Conservation (phyloP, 1,139 yeast genomes). For the Geotrichum citri-aurantii region DNA sequence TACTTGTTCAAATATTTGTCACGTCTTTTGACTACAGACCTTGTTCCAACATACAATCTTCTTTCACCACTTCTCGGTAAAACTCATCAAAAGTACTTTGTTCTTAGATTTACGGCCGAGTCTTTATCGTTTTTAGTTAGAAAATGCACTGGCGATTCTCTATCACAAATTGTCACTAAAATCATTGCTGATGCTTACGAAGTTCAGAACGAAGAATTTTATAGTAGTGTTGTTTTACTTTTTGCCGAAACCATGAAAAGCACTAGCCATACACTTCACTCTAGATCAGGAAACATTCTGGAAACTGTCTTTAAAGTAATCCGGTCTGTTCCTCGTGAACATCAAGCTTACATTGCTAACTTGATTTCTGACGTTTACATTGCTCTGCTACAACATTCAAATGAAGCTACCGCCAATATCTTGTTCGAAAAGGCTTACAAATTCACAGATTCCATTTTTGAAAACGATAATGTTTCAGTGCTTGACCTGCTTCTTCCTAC, state of each 20-base stretch:
- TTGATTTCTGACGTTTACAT: constrained; percentile 25
- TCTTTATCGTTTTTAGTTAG: constrained; percentile 79
- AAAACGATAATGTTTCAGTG: background rate
- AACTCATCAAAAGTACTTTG: constrained; percentile 50
- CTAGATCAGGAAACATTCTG: constrained; percentile 53
- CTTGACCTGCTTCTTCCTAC: constrained; percentile 18
- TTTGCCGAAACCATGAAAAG: constrained; percentile 73
- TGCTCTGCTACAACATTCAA: constrained; percentile 58
- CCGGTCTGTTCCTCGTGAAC: constrained; percentile 18
- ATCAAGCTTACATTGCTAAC: constrained; percentile 19
- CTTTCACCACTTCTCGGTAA: constrained; percentile 58
- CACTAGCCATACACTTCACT: constrained; percentile 67
- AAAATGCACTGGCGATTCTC: constrained; percentile 51
- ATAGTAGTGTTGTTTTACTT: constrained; percentile 54
- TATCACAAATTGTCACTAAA: constrained; percentile 45
- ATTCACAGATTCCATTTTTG: constrained; percentile 21
- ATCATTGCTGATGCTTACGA: constrained; percentile 47
- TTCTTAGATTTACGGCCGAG: constrained; percentile 83
- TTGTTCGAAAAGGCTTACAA: constrained; percentile 32
- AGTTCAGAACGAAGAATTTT: constrained; percentile 39
- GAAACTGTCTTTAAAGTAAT: constrained; percentile 28
- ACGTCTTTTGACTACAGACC: constrained; percentile 53
- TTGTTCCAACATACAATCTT: constrained; percentile 60
- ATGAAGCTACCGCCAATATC: constrained; percentile 47
- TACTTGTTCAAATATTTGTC: constrained; percentile 84